Evolutionary conservation across 345 rosid genomes (phyloP).

Genomic region (Lepidium africanum): DNA sequence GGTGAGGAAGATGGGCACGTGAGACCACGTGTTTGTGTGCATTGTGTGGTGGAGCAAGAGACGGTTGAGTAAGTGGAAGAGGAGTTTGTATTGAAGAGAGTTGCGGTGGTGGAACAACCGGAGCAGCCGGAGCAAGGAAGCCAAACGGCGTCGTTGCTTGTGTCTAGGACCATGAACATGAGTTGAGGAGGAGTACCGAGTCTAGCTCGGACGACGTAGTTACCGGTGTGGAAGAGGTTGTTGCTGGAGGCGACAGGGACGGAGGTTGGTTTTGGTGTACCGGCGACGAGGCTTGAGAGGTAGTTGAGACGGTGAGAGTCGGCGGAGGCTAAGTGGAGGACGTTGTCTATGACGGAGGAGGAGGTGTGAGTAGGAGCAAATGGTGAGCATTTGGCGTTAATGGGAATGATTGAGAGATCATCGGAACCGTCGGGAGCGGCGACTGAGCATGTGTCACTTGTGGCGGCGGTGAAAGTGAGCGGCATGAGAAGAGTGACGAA

Average conservation of each 20-base stretch:
- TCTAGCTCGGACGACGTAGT: constrained; percentile 66
- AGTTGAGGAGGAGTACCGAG: constrained; percentile 75
- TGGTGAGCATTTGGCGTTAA: constrained; percentile 78
- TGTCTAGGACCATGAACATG: constrained; percentile 81
- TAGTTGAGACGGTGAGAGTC: constrained; percentile 57
- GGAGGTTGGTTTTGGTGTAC: constrained; percentile 29
- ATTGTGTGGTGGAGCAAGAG: constrained; percentile 63
- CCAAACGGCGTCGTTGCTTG: constrained; percentile 71
- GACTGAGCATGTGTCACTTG: constrained; percentile 42
- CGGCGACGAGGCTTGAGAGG: constrained; percentile 45
- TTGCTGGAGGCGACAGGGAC: constrained; percentile 71
- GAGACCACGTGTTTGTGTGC: constrained; percentile 59
- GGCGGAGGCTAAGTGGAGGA: constrained; percentile 63
- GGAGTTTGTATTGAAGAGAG: constrained; percentile 36
- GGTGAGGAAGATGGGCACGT: constrained; percentile 50
- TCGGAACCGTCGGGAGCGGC: constrained; percentile 27
- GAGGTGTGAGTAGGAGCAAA: constrained; percentile 40
- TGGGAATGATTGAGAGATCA: constrained; percentile 59
- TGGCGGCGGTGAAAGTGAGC: constrained; percentile 17
- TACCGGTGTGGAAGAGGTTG: constrained; percentile 25
- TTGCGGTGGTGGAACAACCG: constrained; percentile 47
- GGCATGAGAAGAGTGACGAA: constrained; percentile 32
- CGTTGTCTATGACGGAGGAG: constrained; percentile 42
- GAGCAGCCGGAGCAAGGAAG: constrained; percentile 64
- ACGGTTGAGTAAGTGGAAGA: constrained; percentile 50